phyloP scores from a whole-genome alignment of 2,329 filamentous ascomycete species.

The Fusarium praegraminearum region DNA sequence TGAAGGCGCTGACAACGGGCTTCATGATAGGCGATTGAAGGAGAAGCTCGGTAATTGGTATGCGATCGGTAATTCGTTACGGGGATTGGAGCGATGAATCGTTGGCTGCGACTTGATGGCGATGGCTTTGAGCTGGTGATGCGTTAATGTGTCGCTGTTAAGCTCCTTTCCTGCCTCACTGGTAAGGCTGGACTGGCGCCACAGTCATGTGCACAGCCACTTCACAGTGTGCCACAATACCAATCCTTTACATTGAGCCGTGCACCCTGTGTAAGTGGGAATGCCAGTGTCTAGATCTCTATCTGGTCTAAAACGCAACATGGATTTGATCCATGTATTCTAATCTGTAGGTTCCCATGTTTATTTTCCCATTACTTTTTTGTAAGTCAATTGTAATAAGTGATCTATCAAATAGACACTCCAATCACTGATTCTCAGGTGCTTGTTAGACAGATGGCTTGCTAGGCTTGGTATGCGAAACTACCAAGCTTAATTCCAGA shows the following conservation, averaged over 20 bases:
- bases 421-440: neutral
- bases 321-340: neutral
- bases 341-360: neutral
- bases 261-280: neutral
- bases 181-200: slow-evolving; percentile 43
- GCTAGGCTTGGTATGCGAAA: slow-evolving; percentile 2
- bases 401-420: neutral
- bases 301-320: neutral
- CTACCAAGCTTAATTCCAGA: slow-evolving; percentile 3
- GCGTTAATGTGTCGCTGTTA: slow-evolving; percentile 35
- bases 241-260: neutral
- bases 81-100: slow-evolving; percentile 6
- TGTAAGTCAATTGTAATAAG: neutral
- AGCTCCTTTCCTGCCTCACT: slow-evolving; percentile 47
- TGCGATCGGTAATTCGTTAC: slow-evolving; percentile 3
- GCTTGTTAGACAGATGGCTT: slow-evolving; percentile 5
- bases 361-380: slow-evolving; percentile 2
- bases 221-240: slow-evolving; percentile 6
- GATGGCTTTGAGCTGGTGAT: slow-evolving; percentile 41
- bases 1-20: slow-evolving; percentile 89
- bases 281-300: neutral
- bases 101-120: slow-evolving; percentile 35
- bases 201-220: slow-evolving; percentile 35
- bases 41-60: neutral
- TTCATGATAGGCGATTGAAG: slow-evolving; percentile 75